These are phyloP conservation scores for Camelina laxa DNA, from an alignment of 345 rosid genomes.

Conservation along the genomic window DNA sequence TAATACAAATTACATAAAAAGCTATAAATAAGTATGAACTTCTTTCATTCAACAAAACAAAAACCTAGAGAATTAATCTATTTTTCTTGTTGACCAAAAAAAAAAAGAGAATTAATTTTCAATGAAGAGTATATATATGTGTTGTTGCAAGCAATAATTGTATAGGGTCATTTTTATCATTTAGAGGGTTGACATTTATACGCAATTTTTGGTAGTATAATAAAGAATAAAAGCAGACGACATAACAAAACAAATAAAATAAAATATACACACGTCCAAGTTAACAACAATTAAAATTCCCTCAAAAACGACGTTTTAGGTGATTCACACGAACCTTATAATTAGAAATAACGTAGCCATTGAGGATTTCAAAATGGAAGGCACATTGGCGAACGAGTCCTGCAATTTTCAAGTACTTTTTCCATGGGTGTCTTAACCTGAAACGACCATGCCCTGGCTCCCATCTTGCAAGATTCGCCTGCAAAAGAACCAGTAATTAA, in stretches of 20 bases:
- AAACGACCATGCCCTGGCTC: slow-evolving; percentile 85
- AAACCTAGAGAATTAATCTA: neutral
- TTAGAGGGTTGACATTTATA: neutral
- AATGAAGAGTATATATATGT: neutral
- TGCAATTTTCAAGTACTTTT: slow-evolving; percentile 68
- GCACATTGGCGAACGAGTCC: slow-evolving; percentile 77
- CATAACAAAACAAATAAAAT: neutral
- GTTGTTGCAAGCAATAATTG: neutral
- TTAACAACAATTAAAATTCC: neutral
- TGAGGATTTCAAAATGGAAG: slow-evolving; percentile 65
- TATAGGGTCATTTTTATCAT: neutral
- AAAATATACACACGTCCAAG: slow-evolving; percentile 16
- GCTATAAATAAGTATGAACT: neutral
- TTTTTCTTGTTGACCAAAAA: no score
- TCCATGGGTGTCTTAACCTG: slow-evolving; percentile 74
- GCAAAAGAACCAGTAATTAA: neutral
- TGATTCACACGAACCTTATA: slow-evolving; percentile 48
- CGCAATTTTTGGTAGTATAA: neutral
- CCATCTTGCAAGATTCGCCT: slow-evolving; percentile 92
- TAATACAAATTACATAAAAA: neutral
- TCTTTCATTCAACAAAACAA: neutral
- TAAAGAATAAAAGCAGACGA: neutral
- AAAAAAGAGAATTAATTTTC: neutral
- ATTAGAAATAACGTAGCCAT: slow-evolving; percentile 53
- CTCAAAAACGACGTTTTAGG: neutral